A percentile compares a stretch with the other conserved stretches of the same genome.
Evolutionary conservation across 1,284 basidiomycete genomes (phyloP).

Genomic region (Clitocybe nebularis): DNA sequence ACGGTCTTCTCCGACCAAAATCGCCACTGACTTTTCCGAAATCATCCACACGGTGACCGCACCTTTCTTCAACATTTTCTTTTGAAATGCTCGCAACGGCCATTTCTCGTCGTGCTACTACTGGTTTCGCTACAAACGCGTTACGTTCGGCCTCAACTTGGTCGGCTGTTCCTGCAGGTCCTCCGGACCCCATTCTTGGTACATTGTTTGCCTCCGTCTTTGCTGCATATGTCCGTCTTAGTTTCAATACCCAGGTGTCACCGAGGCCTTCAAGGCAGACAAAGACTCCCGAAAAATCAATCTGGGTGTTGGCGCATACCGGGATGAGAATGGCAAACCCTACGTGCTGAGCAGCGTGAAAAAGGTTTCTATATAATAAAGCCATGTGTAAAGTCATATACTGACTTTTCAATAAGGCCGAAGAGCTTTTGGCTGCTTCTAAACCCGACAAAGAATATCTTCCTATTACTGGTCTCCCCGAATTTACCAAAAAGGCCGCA

Average conservation of each 20-base stretch:
- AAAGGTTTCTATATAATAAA: constrained; percentile 54
- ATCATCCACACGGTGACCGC: not conserved
- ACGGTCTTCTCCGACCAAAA: no score
- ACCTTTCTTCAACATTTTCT: constrained; percentile 3
- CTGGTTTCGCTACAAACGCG: constrained; percentile 29
- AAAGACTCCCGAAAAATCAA: constrained; percentile 92
- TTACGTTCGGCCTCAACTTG: constrained; percentile 66
- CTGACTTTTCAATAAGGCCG: constrained; percentile 54
- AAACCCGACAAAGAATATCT: constrained; percentile 97
- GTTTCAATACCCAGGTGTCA: constrained; percentile 53
- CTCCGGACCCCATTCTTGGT: constrained; percentile 94
- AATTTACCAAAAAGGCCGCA: constrained; percentile 88
- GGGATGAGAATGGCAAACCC: constrained; percentile 93
- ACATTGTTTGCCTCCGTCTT: constrained; percentile 23
- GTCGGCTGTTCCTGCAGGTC: constrained; percentile 82
- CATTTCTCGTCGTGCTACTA: constrained; percentile 41
- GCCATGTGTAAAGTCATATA: no score
- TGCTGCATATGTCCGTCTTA: not conserved
- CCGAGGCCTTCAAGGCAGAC: constrained; percentile 96
- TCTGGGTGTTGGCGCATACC: constrained; percentile 92
- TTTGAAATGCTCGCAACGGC: constrained; percentile 40
- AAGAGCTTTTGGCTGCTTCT: constrained; percentile 64
- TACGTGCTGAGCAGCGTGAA: constrained; percentile 91
- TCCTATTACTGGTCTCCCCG: constrained; percentile 88
- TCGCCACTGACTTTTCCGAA: not conserved